phyloP scores from a whole-genome alignment of 768 basidiomycete genomes.

The Suillus fuscotomentosus region DNA sequence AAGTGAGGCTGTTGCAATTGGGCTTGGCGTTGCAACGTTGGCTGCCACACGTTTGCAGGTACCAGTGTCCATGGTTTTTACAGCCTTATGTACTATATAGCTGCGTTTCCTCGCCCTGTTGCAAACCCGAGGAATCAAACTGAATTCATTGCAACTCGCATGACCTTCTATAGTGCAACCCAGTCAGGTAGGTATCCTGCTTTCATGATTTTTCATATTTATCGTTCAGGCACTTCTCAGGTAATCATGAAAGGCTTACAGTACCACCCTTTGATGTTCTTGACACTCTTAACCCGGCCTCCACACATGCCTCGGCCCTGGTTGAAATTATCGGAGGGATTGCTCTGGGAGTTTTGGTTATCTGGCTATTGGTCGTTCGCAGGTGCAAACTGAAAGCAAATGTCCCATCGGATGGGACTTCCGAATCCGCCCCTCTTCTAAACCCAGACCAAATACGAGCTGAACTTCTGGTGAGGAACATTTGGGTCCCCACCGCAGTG shows the following conservation, averaged over 20 bases:
- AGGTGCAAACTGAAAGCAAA: neutral
- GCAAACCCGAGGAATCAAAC: neutral
- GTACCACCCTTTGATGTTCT: neutral
- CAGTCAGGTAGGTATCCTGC: neutral
- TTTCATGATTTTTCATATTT: neutral
- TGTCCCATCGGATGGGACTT: neutral
- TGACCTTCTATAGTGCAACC: neutral
- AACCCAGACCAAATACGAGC: neutral
- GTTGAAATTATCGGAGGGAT: neutral
- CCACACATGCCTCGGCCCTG: neutral
- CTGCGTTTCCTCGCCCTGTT: neutral
- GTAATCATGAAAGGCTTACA: neutral
- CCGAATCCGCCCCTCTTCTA: neutral
- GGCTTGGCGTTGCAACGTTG: neutral
- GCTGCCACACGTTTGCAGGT: neutral
- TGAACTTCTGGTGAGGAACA: neutral
- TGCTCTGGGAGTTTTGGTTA: neutral
- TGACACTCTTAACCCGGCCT: neutral
- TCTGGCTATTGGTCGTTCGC: neutral
- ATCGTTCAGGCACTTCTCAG: neutral
- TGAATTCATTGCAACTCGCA: neutral
- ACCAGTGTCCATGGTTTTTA: no score
- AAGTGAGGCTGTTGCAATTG: neutral
- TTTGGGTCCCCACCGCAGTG: neutral
- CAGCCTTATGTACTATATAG: neutral